These are phyloP conservation scores for Erythrophleum fordii DNA, from an alignment of 306 rosid genomes.

Conservation along the genomic window DNA sequence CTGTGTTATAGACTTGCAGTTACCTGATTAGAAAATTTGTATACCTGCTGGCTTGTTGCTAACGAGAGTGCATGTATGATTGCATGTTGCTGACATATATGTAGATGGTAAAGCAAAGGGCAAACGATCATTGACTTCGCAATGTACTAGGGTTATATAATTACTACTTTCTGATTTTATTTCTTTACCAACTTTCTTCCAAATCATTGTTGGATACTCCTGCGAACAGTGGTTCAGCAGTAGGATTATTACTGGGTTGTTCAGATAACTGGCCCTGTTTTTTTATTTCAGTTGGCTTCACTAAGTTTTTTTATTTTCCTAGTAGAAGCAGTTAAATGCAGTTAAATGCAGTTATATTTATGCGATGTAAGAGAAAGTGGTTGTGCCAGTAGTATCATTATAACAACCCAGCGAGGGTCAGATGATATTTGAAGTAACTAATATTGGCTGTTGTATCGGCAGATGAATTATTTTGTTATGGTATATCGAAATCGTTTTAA, in stretches of 20 bases:
- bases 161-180: constrained; percentile 17
- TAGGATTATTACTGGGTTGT: neutral
- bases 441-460: neutral
- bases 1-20: constrained; percentile 30
- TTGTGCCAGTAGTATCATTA: neutral
- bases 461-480: neutral
- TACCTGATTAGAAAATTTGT: constrained; percentile 39
- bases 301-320: too few species aligned
- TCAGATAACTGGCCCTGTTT: neutral
- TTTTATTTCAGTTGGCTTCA: neutral
- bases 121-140: constrained; percentile 24
- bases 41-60: constrained; percentile 40
- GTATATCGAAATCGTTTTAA: too few species aligned
- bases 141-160: neutral
- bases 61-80: constrained; percentile 14
- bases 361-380: neutral
- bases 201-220: neutral
- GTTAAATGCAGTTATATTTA: too few species aligned
- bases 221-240: neutral
- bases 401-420: neutral
- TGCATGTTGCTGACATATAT: constrained; percentile 32
- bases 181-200: constrained; percentile 7
- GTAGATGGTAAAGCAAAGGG: constrained; percentile 36
- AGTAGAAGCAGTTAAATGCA: too few species aligned
- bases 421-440: neutral